Percentiles rank a stretch among this genome's conserved stretches.
phyloP scores from a whole-genome alignment of 2,329 filamentous ascomycete genomes.

The Claviceps paspali region DNA sequence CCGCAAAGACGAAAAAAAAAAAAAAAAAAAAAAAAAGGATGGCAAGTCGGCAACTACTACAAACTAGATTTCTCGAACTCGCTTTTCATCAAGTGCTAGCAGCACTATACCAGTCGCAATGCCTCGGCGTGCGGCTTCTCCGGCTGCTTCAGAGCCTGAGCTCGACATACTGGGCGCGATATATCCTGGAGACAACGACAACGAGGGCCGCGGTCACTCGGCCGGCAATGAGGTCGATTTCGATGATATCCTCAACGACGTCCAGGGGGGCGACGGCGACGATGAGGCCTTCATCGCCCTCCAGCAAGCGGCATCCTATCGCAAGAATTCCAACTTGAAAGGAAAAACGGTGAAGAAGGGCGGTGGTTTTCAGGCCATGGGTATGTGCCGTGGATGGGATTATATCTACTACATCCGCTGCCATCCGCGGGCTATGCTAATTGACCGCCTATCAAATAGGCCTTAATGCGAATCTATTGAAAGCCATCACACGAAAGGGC shows the following conservation, averaged over 20 bases:
- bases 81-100: no score
- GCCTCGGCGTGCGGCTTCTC: conserved; percentile 61
- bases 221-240: conserved; percentile 37
- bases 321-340: conserved; percentile 70
- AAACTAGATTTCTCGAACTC: no score
- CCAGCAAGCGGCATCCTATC: conserved; percentile 72
- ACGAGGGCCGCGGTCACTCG: conserved; percentile 21
- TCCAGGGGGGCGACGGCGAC: conserved; percentile 33
- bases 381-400: conserved; percentile 24
- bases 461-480: conserved; percentile 67
- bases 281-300: conserved; percentile 88
- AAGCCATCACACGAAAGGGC: conserved; percentile 84
- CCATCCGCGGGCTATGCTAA: not conserved
- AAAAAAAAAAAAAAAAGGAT: conserved; percentile 13
- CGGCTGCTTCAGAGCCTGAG: conserved; percentile 74
- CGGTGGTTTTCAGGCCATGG: conserved; percentile 94
- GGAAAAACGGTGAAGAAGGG: conserved; percentile 84
- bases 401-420: no score
- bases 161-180: conserved; percentile 76
- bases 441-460: conserved; percentile 24
- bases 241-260: conserved; percentile 44
- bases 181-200: conserved; percentile 45
- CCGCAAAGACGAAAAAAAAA: not conserved
- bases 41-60: no score
- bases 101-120: conserved; percentile 39